Conservation (phyloP, 2,329 filamentous ascomycete genomes). For the Trichoderma atrobrunneum region DNA sequence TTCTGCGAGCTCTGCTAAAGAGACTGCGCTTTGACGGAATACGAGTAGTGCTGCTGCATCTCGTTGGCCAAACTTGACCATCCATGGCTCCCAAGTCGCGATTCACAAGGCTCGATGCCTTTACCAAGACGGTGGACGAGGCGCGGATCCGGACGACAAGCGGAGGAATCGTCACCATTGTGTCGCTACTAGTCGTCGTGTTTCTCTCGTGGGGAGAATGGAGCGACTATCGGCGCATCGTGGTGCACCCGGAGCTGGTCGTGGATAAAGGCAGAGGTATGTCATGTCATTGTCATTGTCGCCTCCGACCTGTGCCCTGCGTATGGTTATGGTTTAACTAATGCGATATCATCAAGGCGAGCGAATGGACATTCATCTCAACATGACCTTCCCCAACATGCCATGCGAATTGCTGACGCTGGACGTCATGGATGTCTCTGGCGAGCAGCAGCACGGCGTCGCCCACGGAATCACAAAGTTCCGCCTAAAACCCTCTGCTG, state of each 20-base stretch:
- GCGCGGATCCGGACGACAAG: slow-evolving; percentile 93
- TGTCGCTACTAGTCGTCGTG: slow-evolving; percentile 81
- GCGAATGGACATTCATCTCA: slow-evolving; percentile 98
- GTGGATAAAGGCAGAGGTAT: slow-evolving; percentile 94
- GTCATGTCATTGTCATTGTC: slow-evolving; percentile 22
- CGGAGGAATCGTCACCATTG: slow-evolving; percentile 90
- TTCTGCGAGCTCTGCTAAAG: slow-evolving; percentile 6
- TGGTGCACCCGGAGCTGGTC: slow-evolving; percentile 86
- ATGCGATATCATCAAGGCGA: slow-evolving; percentile 59
- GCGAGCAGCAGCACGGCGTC: slow-evolving; percentile 92
- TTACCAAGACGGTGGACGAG: slow-evolving; percentile 99
- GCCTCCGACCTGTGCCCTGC: not conserved
- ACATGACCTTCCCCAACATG: slow-evolving; percentile 89
- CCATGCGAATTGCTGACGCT: slow-evolving; percentile 94
- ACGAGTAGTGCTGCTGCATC: not conserved
- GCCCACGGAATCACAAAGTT: slow-evolving; percentile 92
- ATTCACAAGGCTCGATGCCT: slow-evolving; percentile 96
- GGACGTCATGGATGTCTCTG: slow-evolving; percentile 98
- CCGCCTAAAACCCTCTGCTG: slow-evolving; percentile 65
- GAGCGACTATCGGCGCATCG: slow-evolving; percentile 82
- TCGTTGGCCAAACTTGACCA: not conserved
- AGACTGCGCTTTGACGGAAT: slow-evolving; percentile 1
- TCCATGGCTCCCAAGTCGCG: slow-evolving; percentile 85
- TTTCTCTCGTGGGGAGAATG: slow-evolving; percentile 95
- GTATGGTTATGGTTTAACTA: not conserved